Base-by-base conservation (phyloP, 2,329 filamentous ascomycete genomes). In the Phaeosphaeriaceae sp. region DNA sequence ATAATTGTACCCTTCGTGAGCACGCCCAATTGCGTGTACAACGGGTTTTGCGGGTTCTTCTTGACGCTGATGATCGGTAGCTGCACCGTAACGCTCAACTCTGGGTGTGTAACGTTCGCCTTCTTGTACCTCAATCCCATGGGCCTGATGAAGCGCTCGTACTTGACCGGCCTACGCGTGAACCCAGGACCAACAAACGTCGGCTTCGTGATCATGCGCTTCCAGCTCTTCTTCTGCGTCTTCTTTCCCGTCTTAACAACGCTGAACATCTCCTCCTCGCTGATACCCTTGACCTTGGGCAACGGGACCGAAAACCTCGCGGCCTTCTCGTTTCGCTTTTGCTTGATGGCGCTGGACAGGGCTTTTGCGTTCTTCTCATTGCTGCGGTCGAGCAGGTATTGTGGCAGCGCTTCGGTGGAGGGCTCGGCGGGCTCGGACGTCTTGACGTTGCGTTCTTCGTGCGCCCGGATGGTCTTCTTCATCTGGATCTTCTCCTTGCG, bases 371-470 rank as follows among this genome's bases (percentile, higher is more conserved):
- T 88, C 62, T 84, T 88, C 56, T 85, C 82, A 66, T 88, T 84
- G 48, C 82, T 84, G n/a, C 95, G 88, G 82, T 99, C 95, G 63
- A 99, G 89, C 77, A 99, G 86, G 80, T 98, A 99, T 70, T 92
- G 89, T 51, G 95, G 95, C 70, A 98, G 84, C 56, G 95, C 92
- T 50, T 91, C 92, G 67, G 85, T 88, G 24, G 88, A 88, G 60
- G 93, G 91, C 79, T 95, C 91, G 70, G 90, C 87, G 66, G 91
- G 88, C 54, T 89, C 89, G 31, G 86, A 83, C 9, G 91, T 91
- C 82, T 98, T 97, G 84, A 98, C 89, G 76, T 97, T 96, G 81
- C 92, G 89, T 84, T 97, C 92, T 81, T 99, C 95, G 83, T 97
- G 92, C 46, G 92, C 91, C 81, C 91, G 92, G 86, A 99, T 78